Base-by-base conservation (phyloP, 306 rosid species). In the Lithocarpus polystachyus region DNA sequence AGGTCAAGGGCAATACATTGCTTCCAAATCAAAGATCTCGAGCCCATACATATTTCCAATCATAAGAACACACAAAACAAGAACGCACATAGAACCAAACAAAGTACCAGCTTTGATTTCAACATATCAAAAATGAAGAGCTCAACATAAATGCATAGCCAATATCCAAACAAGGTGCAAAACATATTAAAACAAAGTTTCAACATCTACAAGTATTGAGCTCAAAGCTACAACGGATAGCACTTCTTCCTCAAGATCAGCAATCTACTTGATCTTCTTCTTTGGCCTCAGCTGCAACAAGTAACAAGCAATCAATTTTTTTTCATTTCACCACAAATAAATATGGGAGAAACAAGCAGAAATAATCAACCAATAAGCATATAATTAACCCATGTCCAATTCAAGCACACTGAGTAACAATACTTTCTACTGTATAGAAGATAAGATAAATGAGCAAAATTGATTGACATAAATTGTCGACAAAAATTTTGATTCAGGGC, bases 201-300 rank as follows among this genome's bases (percentile, higher is more conserved):
- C 20, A 79, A 72, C 8, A 78, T 24, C 73, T 69, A 35, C 35
- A 54, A 0, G 26, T 28, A 72, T 57, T 11, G 22, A 33, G 73
- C 23, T 31, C 29, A 79, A 29, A 37, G 54, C 79, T 54, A 65
- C 60, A 60, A 35, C 56, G 55, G 59, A 43, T 26, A 15, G 79
- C 14, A 35, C 48, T 54, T 24, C n/a, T 15, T 82, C 62, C 15
- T 62, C 67, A 29, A 73, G 26, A 78, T 28, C 37, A 82, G 65
- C 68, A 64, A 74, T 86, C 79, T 94, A 94, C 93, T 94, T 94
- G 92, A 94, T 88, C 94, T 94, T 94, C 92, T 94, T 94, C 97
- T 94, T 94, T 71, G 98, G 98, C 97, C 98, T 94, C 97, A 94
- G 83, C 98, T 94, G 97, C 85, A 82, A 76, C 59, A n/a, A 78